phyloP scores from a whole-genome alignment of 2,329 filamentous ascomycete species.

The Fonsecaea multimorphosa region DNA sequence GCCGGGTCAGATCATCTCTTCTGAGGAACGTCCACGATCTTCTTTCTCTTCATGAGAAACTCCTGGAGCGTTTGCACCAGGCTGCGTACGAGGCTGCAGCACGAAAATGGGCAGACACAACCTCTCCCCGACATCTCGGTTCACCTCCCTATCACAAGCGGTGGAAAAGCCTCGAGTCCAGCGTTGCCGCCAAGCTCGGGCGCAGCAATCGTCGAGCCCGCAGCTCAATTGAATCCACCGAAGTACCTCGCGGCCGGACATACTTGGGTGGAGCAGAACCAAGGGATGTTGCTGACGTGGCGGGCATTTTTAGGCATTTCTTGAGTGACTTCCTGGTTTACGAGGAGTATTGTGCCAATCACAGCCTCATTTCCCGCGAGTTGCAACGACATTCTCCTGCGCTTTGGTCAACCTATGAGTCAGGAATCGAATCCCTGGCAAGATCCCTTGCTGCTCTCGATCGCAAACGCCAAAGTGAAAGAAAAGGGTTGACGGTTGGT shows the following conservation, averaged over 20 bases:
- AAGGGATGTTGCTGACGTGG: constrained; percentile 60
- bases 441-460: constrained; percentile 75
- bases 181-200: constrained; percentile 41
- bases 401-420: constrained; percentile 80
- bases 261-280: constrained; percentile 53
- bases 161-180: constrained; percentile 50
- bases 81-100: constrained; percentile 41
- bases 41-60: constrained; percentile 79
- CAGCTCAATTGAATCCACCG: constrained; percentile 36
- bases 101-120: constrained; percentile 39
- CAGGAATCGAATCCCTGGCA: constrained; percentile 81
- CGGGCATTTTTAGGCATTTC: constrained; percentile 64
- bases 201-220: constrained; percentile 24
- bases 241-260: constrained; percentile 20
- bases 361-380: constrained; percentile 82
- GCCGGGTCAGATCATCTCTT: constrained; percentile 71
- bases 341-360: constrained; percentile 89
- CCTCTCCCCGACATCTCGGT: constrained; percentile 33
- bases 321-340: constrained; percentile 84
- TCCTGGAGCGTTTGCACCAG: constrained; percentile 75
- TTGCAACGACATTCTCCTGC: constrained; percentile 71
- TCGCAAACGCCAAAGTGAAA: constrained; percentile 65
- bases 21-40: constrained; percentile 81
- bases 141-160: constrained; percentile 29
- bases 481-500: constrained; percentile 78